Evolutionary conservation across 306 rosid genomes (phyloP).

Genomic region (Betula pendula): DNA sequence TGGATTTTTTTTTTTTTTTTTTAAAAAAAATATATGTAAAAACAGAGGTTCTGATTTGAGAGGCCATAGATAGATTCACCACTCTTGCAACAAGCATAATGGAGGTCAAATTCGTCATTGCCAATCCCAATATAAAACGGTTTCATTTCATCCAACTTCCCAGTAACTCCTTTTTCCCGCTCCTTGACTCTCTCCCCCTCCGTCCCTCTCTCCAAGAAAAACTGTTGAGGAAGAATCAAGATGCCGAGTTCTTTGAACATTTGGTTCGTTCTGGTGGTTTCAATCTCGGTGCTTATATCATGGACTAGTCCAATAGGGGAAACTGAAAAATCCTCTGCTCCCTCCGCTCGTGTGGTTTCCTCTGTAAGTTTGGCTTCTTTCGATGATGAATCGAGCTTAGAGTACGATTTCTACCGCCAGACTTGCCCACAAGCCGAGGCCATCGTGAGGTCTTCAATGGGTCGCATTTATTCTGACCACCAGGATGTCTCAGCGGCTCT

Average conservation of each 20-base stretch:
- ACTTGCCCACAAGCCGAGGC: constrained; percentile 70
- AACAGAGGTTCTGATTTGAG: too few species aligned
- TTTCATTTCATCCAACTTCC: not conserved
- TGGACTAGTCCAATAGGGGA: constrained; percentile 42
- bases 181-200: not conserved
- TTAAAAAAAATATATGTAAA: too few species aligned
- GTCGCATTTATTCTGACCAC: constrained; percentile 50
- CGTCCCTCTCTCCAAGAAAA: not conserved
- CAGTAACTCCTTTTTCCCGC: not conserved
- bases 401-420: constrained; percentile 56
- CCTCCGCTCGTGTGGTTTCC: not conserved
- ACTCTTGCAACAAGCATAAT: too few species aligned
- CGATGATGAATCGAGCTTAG: constrained; percentile 35
- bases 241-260: not conserved
- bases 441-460: constrained; percentile 46
- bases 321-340: constrained; percentile 10
- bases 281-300: constrained; percentile 43
- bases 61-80: too few species aligned
- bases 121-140: not conserved
- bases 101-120: not conserved
- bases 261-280: constrained; percentile 33
- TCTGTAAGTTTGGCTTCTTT: constrained; percentile 21
- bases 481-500: constrained; percentile 58
- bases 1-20: too few species aligned
- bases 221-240: not conserved